phyloP scores from a whole-genome alignment of 495 filamentous ascomycete genomes.

The Hypomontagnella submonticulosa region DNA sequence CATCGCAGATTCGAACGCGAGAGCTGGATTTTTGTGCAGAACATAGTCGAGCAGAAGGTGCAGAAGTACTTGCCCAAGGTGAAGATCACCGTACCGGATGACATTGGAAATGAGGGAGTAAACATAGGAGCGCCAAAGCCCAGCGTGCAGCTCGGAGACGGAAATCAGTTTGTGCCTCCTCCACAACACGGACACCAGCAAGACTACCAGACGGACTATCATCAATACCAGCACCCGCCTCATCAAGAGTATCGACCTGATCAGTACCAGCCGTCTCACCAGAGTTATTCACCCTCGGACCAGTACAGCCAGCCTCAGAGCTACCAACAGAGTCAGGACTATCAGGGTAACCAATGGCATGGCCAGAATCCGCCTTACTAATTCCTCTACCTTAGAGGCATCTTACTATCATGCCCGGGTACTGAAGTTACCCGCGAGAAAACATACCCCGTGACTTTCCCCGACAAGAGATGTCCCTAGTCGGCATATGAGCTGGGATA shows the following conservation, averaged over 20 bases:
- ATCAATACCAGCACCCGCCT: conserved; percentile 4
- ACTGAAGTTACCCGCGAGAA: no score
- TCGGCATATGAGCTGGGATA: no score
- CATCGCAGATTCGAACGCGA: conserved; percentile 4
- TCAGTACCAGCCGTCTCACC: conserved; percentile 1
- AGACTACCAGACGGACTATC: not conserved
- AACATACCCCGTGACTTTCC: no score
- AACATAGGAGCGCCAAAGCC: conserved; percentile 3
- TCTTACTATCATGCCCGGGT: no score
- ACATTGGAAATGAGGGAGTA: conserved; percentile 4
- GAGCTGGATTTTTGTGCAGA: conserved; percentile 7
- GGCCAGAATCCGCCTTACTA: conserved; percentile 2
- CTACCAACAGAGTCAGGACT: conserved; percentile 1
- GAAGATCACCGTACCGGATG: conserved; percentile 6
- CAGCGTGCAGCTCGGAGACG: not conserved
- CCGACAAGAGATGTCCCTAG: no score
- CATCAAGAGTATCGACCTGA: conserved; percentile 10
- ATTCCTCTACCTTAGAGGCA: not conserved
- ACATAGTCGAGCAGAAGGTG: conserved; percentile 6
- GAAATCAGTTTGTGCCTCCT: not conserved
- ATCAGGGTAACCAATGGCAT: conserved; percentile 2
- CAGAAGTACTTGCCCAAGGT: conserved; percentile 6
- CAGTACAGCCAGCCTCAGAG: not conserved
- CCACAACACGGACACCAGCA: not conserved
- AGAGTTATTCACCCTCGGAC: not conserved